These are phyloP conservation scores for Thuidium tamariscinum DNA, from an alignment of 225 moss, liverwort and hornwort genomes.

Conservation along the genomic window DNA sequence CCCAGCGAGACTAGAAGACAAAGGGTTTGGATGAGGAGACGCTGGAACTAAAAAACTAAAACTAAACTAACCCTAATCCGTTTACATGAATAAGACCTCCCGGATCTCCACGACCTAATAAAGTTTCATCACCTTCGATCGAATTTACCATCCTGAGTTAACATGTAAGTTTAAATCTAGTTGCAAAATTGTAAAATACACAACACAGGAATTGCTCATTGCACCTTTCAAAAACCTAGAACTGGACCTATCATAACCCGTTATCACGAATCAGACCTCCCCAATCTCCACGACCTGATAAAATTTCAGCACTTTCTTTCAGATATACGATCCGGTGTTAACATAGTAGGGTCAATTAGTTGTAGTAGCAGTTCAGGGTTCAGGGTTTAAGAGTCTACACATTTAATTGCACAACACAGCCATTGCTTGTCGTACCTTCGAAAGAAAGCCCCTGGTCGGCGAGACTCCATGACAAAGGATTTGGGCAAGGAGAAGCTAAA, in stretches of 20 bases:
- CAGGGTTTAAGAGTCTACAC: neutral
- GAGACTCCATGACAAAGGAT: constrained; percentile 17
- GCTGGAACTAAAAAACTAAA: neutral
- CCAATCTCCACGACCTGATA: too few species aligned
- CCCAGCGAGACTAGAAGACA: neutral
- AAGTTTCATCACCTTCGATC: neutral
- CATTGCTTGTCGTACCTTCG: neutral
- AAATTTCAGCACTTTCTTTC: neutral
- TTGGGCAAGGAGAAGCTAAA: constrained; percentile 9
- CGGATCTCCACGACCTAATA: neutral
- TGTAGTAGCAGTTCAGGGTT: neutral
- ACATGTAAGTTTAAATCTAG: too few species aligned
- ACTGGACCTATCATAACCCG: neutral
- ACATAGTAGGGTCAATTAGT: neutral
- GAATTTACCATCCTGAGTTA: neutral
- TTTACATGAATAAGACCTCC: neutral
- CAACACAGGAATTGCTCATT: neutral
- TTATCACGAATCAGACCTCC: neutral
- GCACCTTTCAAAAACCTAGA: neutral
- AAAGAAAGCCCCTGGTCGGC: constrained; percentile 17
- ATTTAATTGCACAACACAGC: neutral
- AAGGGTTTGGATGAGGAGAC: neutral
- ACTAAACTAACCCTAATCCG: neutral
- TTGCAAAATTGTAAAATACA: neutral
- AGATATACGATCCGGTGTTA: neutral